These are phyloP conservation scores for Hydrangea macrophylla DNA, from an alignment of 148 eudicot genomes.

Conservation along the genomic window DNA sequence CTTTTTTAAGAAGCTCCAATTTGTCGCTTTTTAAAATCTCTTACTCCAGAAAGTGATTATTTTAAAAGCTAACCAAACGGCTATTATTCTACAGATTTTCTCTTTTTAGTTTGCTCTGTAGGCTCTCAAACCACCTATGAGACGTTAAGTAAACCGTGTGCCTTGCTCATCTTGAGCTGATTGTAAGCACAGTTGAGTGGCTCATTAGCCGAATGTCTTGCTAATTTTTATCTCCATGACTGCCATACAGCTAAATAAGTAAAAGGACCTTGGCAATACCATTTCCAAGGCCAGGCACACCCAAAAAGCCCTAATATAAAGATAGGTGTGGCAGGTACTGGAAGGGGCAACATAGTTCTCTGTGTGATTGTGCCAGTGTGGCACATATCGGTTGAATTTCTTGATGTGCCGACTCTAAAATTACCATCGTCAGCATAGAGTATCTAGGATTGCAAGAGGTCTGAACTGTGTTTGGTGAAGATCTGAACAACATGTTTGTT, in stretches of 20 bases:
- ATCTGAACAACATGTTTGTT: background rate
- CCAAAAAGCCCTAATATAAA: background rate
- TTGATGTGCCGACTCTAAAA: background rate
- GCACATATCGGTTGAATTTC: background rate
- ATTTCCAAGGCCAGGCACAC: no score
- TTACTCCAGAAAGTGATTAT: no score
- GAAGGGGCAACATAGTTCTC: background rate
- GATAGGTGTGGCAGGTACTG: background rate
- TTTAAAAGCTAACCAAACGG: no score
- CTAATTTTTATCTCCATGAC: no score
- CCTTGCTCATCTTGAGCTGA: no score
- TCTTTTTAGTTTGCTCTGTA: background rate
- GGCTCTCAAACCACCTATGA: background rate
- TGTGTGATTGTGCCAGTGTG: background rate
- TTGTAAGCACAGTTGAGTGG: no score
- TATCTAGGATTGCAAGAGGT: background rate
- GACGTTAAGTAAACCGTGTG: background rate
- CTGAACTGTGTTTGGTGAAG: slow-evolving; percentile 2
- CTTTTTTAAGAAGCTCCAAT: no score
- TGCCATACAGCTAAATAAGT: no score
- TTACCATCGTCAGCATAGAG: background rate
- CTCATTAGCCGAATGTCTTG: no score
- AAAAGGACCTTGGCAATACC: no score
- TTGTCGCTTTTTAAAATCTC: no score
- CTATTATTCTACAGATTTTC: background rate